Conservation (phyloP, 2,329 filamentous ascomycete species). For the Fusarium luffae region DNA sequence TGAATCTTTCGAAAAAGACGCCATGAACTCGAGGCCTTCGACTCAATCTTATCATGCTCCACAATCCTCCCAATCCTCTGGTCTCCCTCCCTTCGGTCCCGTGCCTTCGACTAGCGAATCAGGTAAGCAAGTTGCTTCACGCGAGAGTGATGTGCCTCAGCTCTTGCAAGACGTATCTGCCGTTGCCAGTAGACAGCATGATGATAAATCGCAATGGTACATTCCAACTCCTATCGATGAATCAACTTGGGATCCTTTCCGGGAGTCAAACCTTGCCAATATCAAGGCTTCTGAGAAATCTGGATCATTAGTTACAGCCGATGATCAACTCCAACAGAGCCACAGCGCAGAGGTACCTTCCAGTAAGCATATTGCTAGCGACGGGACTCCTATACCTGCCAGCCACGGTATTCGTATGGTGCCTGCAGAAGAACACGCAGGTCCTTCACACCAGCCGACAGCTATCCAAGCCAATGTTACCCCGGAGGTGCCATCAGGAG, state of each 20-base stretch:
- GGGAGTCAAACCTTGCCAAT: slow-evolving; percentile 26
- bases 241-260: slow-evolving; percentile 41
- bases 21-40: slow-evolving; percentile 30
- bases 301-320: slow-evolving; percentile 11
- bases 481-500: not conserved
- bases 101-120: slow-evolving; percentile 35
- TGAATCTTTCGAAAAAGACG: slow-evolving; percentile 35
- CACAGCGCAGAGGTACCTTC: slow-evolving; percentile 7
- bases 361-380: slow-evolving; percentile 21
- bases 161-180: slow-evolving; percentile 16
- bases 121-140: slow-evolving; percentile 40
- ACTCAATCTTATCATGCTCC: slow-evolving; percentile 38
- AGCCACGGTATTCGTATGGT: slow-evolving; percentile 40
- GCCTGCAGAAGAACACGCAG: slow-evolving; percentile 26
- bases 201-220: slow-evolving; percentile 37
- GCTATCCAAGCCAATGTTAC: slow-evolving; percentile 7
- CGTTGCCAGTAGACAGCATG: slow-evolving; percentile 28
- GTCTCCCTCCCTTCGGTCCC: slow-evolving; percentile 35
- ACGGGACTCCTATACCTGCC: slow-evolving; percentile 25
- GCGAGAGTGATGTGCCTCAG: slow-evolving; percentile 24
- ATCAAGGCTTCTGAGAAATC: slow-evolving; percentile 24
- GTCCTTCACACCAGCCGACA: slow-evolving; percentile 15
- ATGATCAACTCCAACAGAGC: slow-evolving; percentile 5
- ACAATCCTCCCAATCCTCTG: slow-evolving; percentile 39
- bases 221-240: slow-evolving; percentile 39